Evolutionary conservation across 208 protist species (phyloP), one percentile per base, ranked within the genome.

Genomic region (Acanthamoeba lugdunensis): DNA sequence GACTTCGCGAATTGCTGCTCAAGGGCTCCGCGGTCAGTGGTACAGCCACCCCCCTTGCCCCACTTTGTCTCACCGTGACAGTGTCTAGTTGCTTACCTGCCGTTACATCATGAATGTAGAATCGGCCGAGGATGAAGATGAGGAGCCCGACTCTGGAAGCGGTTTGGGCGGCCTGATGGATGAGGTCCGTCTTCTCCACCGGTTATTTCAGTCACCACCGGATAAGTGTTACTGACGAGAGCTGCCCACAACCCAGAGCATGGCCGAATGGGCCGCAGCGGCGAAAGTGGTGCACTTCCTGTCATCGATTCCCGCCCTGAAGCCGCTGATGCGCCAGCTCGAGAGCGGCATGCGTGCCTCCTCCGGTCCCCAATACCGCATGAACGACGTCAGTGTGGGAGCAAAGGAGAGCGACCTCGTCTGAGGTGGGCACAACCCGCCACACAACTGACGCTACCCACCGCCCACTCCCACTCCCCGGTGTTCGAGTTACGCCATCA

Each of bases 111-210:
- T 90, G 16, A 8, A 37, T 82, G 11, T 41, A 90, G 82, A 67
- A n/a, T 21, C 82, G 16, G 30, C 25, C 13, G 82, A 90, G 82
- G 82, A 90, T n/a, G 82, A 90, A n/a, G 82, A 90, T 41, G 82
- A 90, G 41, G 50, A 90, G 52, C 82, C 82, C 28, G 54, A 67
- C 18, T 28, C 73, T 1, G 37, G 45, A 25, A 4, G 13, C 8
- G 73, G 41, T 25, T 82, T 82, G 8, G 21, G 41, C 41, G 21
- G 33, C 37, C 5, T 82, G 41, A 25, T 52, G 37, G 73, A 82
- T 28, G 37, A 82, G 41, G 73, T 54, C 7, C 73, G 73, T 25
- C 73, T n/a, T 65, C 58, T n/a, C 18, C 18, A 50, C n/a, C 73
- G 2, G 2, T 6, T 28, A n/a, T 45, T 2, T 23, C 4, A 14